A percentile compares a stretch with the other conserved stretches of the same genome.
These are phyloP conservation scores for Globisporangium abappressorium DNA, from an alignment of 352 stramenopile genomes.

Conservation along the genomic window DNA sequence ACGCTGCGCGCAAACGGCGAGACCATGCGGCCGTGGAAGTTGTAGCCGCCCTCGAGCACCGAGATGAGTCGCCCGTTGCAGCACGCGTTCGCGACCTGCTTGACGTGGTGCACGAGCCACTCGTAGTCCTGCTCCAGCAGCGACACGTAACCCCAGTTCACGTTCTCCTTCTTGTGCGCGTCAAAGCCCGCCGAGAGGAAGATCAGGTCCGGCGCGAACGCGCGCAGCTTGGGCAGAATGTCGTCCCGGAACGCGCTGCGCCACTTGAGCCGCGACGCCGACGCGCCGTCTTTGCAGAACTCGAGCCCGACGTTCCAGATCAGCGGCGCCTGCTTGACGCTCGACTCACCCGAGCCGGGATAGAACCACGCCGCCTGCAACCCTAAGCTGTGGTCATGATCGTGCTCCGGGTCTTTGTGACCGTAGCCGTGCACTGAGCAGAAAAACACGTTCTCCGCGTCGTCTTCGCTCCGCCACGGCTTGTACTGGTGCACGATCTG, in stretches of 20 bases:
- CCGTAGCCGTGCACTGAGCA: conserved; percentile 86
- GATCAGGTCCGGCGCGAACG: conserved; percentile 75
- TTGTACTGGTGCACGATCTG: conserved; percentile 90
- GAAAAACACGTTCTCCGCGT: conserved; percentile 96
- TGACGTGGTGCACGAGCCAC: conserved; percentile 74
- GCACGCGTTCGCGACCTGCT: conserved; percentile 68
- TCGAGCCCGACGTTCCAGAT: conserved; percentile 70
- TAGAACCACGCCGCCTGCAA: conserved; percentile 70
- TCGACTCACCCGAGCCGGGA: conserved; percentile 59
- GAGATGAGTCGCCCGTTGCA: conserved; percentile 76
- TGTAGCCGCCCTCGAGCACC: conserved; percentile 86
- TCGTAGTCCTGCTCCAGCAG: conserved; percentile 84
- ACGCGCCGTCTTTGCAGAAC: conserved; percentile 47
- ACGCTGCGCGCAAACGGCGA: conserved; percentile 80
- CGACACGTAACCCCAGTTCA: conserved; percentile 79
- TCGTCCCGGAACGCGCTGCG: conserved; percentile 68
- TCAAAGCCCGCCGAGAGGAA: conserved; percentile 83
- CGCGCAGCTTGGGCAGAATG: conserved; percentile 50
- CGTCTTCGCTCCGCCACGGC: conserved; percentile 94
- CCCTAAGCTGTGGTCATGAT: conserved; percentile 24
- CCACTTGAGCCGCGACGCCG: conserved; percentile 69
- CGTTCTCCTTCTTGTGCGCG: conserved; percentile 70
- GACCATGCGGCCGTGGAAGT: conserved; percentile 79
- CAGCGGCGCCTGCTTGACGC: conserved; percentile 32
- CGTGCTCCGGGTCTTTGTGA: conserved; percentile 63